Percentiles rank a stretch among this genome's conserved stretches.
phyloP scores from a whole-genome alignment of 2,329 filamentous ascomycete species.

The Colletotrichum costaricense region DNA sequence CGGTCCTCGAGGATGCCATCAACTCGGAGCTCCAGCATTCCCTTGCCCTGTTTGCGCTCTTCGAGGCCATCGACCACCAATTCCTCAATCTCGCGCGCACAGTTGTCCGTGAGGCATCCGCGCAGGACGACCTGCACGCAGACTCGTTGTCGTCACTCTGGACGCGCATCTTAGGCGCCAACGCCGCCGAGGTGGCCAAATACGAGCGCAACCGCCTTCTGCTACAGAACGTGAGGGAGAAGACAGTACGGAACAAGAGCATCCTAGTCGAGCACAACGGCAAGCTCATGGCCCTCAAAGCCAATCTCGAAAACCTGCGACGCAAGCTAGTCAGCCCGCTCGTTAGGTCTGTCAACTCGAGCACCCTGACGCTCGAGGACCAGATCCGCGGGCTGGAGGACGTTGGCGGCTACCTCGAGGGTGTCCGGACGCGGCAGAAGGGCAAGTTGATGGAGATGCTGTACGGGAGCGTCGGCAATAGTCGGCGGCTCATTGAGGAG shows the following conservation, averaged over 20 bases:
- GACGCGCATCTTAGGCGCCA: conserved; percentile 84
- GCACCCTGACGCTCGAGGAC: conserved; percentile 81
- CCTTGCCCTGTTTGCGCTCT: conserved; percentile 85
- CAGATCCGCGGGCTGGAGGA: conserved; percentile 87
- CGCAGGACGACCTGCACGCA: conserved; percentile 82
- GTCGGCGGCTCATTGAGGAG: conserved; percentile 47
- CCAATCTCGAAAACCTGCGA: conserved; percentile 86
- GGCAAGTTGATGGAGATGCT: conserved; percentile 84
- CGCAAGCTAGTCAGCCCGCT: conserved; percentile 87
- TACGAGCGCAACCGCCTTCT: conserved; percentile 91
- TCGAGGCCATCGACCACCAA: conserved; percentile 90
- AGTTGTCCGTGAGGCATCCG: conserved; percentile 84
- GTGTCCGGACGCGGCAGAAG: conserved; percentile 83
- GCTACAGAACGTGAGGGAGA: conserved; percentile 81
- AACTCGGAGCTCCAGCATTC: conserved; percentile 85
- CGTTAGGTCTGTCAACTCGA: conserved; percentile 75
- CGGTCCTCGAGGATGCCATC: conserved; percentile 90
- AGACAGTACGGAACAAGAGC: conserved; percentile 88
- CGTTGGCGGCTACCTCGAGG: conserved; percentile 81
- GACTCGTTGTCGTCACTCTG: conserved; percentile 88
- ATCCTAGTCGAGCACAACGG: conserved; percentile 89
- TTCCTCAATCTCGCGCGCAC: conserved; percentile 89
- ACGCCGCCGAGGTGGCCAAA: conserved; percentile 81
- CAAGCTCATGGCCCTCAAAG: conserved; percentile 84
- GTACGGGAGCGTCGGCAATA: conserved; percentile 63